Percentiles rank a stretch among this genome's conserved stretches.
phyloP scores from a whole-genome alignment of 352 stramenopile genomes.

The Globisporangium mamillatum region DNA sequence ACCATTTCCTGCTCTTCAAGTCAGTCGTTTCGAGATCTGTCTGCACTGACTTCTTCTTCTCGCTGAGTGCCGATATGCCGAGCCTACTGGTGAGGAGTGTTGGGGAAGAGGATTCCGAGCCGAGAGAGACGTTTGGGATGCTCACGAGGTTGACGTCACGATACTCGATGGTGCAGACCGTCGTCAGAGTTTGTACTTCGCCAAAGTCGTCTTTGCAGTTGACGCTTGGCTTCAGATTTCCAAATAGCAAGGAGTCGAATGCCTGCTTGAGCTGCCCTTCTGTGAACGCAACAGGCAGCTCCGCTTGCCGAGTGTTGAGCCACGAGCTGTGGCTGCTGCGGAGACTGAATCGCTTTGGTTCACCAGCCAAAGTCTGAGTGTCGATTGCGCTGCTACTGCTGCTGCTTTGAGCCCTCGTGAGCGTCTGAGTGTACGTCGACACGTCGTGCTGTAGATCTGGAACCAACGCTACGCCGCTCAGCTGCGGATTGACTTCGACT shows the following conservation, averaged over 20 bases:
- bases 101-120: neutral
- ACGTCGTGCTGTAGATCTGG: neutral
- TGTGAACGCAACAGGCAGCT: conserved; percentile 5
- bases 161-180: conserved; percentile 13
- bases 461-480: neutral
- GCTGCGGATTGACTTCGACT: conserved; percentile 11
- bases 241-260: neutral
- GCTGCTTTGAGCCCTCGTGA: conserved; percentile 6
- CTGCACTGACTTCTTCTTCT: neutral
- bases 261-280: conserved; percentile 4
- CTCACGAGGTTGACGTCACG: neutral
- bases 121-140: conserved; percentile 7
- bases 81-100: neutral
- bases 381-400: neutral
- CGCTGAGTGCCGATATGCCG: neutral
- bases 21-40: neutral
- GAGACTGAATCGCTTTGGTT: neutral
- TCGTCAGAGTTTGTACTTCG: neutral
- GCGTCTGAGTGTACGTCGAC: conserved; percentile 13
- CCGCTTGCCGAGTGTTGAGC: neutral
- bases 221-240: neutral
- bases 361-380: neutral
- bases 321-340: conserved; percentile 15
- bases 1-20: conserved; percentile 1
- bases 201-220: conserved; percentile 3